A percentile compares a stretch with the other conserved stretches of the same genome.
These are phyloP conservation scores for Euphrasia confusa DNA, from an alignment of 257 asterid genomes.

Conservation along the genomic window DNA sequence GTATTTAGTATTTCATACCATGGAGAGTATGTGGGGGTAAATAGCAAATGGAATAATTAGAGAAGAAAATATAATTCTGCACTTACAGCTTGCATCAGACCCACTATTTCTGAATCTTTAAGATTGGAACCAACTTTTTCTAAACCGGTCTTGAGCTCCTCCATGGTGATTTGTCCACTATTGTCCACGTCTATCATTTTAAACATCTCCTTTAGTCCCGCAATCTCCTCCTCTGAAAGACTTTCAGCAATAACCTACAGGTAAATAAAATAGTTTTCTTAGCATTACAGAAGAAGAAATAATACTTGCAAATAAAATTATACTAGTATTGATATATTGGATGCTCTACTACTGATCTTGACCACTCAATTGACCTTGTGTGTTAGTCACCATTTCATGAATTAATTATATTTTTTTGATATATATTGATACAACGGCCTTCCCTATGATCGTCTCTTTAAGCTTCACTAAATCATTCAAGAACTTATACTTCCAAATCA, in stretches of 20 bases:
- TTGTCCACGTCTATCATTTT: conserved; percentile 72
- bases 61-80: background rate
- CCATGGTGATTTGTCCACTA: conserved; percentile 82
- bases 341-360: background rate
- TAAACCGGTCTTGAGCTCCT: conserved; percentile 74
- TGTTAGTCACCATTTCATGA: background rate
- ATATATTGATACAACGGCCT: background rate
- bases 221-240: conserved; percentile 88
- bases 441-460: conserved; percentile 1
- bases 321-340: background rate
- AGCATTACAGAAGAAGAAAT: background rate
- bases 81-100: conserved; percentile 84
- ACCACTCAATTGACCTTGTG: background rate
- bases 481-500: background rate
- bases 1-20: background rate
- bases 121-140: conserved; percentile 72
- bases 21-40: background rate
- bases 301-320: background rate
- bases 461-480: conserved; percentile 7
- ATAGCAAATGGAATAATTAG: background rate
- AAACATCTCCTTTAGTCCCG: conserved; percentile 79
- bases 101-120: conserved; percentile 74
- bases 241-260: conserved; percentile 75
- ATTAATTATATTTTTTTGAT: background rate
- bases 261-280: conserved; percentile 4